Base-by-base conservation (phyloP, 495 filamentous ascomycete species). In the Paragyromitra xinjiangensis region DNA sequence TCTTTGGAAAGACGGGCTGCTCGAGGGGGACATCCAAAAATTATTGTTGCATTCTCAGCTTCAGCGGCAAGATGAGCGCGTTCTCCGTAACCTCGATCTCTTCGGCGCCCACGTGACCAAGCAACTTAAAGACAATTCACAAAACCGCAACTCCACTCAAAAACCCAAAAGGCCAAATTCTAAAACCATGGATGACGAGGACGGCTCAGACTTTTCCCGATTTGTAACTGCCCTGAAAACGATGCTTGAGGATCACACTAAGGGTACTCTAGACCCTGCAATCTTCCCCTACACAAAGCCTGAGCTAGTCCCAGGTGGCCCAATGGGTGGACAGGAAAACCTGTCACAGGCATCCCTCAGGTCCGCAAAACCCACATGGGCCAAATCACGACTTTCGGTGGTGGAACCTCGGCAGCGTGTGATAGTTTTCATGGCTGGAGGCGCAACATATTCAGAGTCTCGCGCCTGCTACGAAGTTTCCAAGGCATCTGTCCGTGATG, bases 391-490 rank as follows among this genome's bases (percentile, higher is more conserved):
- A 66, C 87, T 90, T 34, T 87, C 91, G 16, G 88, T 89, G 9
- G 88, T 91, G 22, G 94, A 97, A 79, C 93, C 92, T 65, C 89
- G 91, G 58, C 95, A 99, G 84, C 91, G 95, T 53, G 89, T 98
- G 58, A 92, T 99, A 72, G 91, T 98, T 59, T 98, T 98, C 83
- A 92, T 98, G 90, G 95, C 95, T 22, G 95, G 96, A 45, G 95
- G 95, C 51, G 96, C 96, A 6, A 99, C 94, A 2, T 95, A 94
- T 83, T 91, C 92, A 0, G 95, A 99, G 84, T 86, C 92, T 6
- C 90, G 96, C 64, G 87, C 91, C 22, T 98, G 95, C 84, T 98
- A 98, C 80, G 94, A 99, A 76, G 83, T 95, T 56, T 91, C 92
- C 8, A 87, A 91, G 71, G 80, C 88, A 61, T 88, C 87, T 73